Percentiles rank a stretch among this genome's conserved stretches.
These are phyloP conservation scores for Picea glauca DNA, from an alignment of 75 land plant species.

Conservation along the genomic window DNA sequence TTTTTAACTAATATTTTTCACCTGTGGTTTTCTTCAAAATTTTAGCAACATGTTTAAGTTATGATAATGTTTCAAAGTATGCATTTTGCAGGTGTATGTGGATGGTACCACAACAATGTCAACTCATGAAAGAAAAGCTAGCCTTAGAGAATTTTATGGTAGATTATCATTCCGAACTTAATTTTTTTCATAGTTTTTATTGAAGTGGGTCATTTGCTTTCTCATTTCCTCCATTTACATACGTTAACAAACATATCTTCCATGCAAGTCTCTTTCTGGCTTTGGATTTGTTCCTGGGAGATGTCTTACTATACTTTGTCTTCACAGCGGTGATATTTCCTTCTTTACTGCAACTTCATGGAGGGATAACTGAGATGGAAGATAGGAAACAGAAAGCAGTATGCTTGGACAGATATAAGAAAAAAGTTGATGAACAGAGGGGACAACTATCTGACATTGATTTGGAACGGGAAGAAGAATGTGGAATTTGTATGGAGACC, in stretches of 20 bases:
- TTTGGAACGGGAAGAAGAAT: constrained; percentile 88
- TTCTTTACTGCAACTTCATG: constrained; percentile 81
- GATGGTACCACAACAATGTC: constrained; percentile 92
- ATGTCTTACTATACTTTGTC: neutral
- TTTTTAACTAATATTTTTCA: neutral
- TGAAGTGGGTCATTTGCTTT: no score
- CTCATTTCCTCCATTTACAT: no score
- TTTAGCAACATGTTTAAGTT: neutral
- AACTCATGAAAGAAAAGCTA: constrained; percentile 79
- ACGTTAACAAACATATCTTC: neutral
- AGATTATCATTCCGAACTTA: neutral
- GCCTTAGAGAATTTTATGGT: constrained; percentile 85
- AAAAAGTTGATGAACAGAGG: constrained; percentile 61
- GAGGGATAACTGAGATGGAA: constrained; percentile 75
- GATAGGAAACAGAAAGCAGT: constrained; percentile 76
- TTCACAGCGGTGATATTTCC: constrained; percentile 81
- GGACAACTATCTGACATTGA: constrained; percentile 55
- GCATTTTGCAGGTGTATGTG: constrained; percentile 41
- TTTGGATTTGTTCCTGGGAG: neutral
- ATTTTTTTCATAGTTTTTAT: no score
- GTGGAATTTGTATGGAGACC: constrained; percentile 93
- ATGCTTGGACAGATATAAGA: constrained; percentile 75
- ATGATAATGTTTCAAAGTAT: neutral
- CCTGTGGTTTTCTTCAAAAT: neutral
- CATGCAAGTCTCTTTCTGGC: neutral